A percentile compares a stretch with the other conserved stretches of the same genome.
These are phyloP conservation scores for Trichothecium roseum DNA, from an alignment of 2,329 filamentous ascomycete species.

Conservation along the genomic window DNA sequence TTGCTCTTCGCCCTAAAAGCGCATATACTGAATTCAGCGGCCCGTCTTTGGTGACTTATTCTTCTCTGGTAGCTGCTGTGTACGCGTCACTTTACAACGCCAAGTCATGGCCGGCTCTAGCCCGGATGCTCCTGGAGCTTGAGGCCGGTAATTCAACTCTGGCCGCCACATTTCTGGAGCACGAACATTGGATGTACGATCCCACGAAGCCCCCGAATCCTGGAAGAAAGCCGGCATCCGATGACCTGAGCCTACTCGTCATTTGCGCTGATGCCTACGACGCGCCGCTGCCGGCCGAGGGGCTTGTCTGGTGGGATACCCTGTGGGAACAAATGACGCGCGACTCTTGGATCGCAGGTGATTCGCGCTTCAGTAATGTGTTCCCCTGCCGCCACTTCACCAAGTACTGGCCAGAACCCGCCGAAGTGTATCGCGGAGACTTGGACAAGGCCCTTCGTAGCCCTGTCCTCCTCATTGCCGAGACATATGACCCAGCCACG, in stretches of 20 bases:
- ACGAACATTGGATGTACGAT: constrained; percentile 27
- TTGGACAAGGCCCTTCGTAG: constrained; percentile 31
- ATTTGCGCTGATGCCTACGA: constrained; percentile 37
- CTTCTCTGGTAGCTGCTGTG: constrained; percentile 24
- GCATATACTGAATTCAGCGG: constrained; percentile 27
- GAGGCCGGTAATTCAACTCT: constrained; percentile 34
- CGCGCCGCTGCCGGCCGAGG: constrained; percentile 23
- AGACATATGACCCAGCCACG: constrained; percentile 39
- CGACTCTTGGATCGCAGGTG: constrained; percentile 34
- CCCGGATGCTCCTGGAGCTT: constrained; percentile 30
- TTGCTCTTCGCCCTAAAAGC: constrained; percentile 25
- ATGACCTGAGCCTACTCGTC: constrained; percentile 29
- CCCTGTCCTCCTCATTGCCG: constrained; percentile 35
- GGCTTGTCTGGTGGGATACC: constrained; percentile 31
- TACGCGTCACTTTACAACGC: constrained; percentile 33
- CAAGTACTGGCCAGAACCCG: constrained; percentile 32
- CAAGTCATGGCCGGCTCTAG: constrained; percentile 28
- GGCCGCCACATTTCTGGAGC: constrained; percentile 26
- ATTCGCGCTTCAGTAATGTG: constrained; percentile 28
- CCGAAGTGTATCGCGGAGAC: constrained; percentile 35
- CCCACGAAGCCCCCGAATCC: constrained; percentile 20
- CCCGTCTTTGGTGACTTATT: constrained; percentile 35
- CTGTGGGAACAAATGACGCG: constrained; percentile 37
- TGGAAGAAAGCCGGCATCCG: constrained; percentile 17
- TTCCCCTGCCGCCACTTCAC: constrained; percentile 35